These are phyloP conservation scores for Rhizopogon roseolus DNA, from an alignment of 768 basidiomycete species.

Conservation along the genomic window DNA sequence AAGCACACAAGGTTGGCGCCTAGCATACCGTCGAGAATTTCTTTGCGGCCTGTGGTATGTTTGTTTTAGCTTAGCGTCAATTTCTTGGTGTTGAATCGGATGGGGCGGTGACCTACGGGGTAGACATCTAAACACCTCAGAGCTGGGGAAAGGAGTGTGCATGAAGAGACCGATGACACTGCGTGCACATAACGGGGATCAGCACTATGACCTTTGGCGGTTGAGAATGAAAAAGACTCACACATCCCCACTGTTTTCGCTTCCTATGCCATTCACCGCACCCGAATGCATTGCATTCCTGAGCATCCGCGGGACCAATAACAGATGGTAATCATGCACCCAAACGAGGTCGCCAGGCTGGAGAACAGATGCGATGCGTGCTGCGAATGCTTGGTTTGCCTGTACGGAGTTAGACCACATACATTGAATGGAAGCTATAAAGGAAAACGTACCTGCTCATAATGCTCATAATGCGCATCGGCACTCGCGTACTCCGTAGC, in stretches of 20 bases:
- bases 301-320: constrained; percentile 84
- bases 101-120: constrained; percentile 54
- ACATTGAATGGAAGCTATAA: too few species aligned
- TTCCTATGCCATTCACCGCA: not conserved
- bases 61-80: not conserved
- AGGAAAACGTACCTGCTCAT: constrained; percentile 17
- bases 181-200: too few species aligned
- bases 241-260: constrained; percentile 25
- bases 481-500: constrained; percentile 85
- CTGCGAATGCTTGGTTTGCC: constrained; percentile 82
- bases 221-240: constrained; percentile 9
- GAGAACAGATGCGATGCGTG: constrained; percentile 70
- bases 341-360: constrained; percentile 88
- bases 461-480: constrained; percentile 62
- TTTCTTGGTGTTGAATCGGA: not conserved
- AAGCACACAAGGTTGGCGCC: constrained; percentile 96
- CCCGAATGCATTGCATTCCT: constrained; percentile 49
- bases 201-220: too few species aligned
- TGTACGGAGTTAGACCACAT: constrained; percentile 10
- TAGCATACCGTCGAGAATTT: constrained; percentile 96
- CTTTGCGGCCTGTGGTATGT: constrained; percentile 58
- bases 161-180: constrained; percentile 85
- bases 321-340: constrained; percentile 94
- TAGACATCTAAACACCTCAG: constrained; percentile 92
- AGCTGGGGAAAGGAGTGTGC: constrained; percentile 96